phyloP scores from a whole-genome alignment of 176 grass and related monocot genomes.

The Zizania latifolia region DNA sequence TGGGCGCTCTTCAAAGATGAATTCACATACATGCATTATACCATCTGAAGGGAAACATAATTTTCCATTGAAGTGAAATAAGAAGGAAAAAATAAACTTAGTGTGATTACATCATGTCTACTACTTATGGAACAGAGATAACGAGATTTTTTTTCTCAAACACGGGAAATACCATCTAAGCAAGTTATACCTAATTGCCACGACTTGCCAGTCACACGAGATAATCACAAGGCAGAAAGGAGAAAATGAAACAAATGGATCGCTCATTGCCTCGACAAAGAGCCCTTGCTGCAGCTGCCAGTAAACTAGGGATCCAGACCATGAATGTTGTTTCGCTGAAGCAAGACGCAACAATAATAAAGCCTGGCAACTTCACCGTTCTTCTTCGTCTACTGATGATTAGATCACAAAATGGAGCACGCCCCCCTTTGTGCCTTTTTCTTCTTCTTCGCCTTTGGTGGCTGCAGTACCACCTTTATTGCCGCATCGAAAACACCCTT shows the following conservation, averaged over 20 bases:
- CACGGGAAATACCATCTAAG: slow-evolving; percentile 59
- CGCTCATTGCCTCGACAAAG: slow-evolving; percentile 55
- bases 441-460: slow-evolving; percentile 78
- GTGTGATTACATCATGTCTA: slow-evolving; percentile 67
- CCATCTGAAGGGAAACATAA: slow-evolving; percentile 32
- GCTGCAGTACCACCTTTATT: slow-evolving; percentile 72
- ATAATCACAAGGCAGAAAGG: slow-evolving; percentile 66
- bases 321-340: slow-evolving; percentile 44
- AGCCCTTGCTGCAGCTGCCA: slow-evolving; percentile 57
- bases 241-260: slow-evolving; percentile 54
- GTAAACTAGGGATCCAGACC: slow-evolving; percentile 32
- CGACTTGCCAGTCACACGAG: slow-evolving; percentile 52
- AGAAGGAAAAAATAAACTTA: slow-evolving; percentile 40
- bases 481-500: slow-evolving; percentile 72
- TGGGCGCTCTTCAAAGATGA: not conserved
- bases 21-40: not conserved
- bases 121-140: slow-evolving; percentile 62
- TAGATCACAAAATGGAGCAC: slow-evolving; percentile 80
- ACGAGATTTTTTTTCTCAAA: slow-evolving; percentile 46
- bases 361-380: slow-evolving; percentile 48
- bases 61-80: slow-evolving; percentile 54
- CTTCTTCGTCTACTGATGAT: slow-evolving; percentile 59
- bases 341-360: slow-evolving; percentile 46
- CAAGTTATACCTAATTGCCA: slow-evolving; percentile 67
- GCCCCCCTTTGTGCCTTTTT: slow-evolving; percentile 54